phyloP scores from a whole-genome alignment of 345 rosid species.

The Theobroma cacao region DNA sequence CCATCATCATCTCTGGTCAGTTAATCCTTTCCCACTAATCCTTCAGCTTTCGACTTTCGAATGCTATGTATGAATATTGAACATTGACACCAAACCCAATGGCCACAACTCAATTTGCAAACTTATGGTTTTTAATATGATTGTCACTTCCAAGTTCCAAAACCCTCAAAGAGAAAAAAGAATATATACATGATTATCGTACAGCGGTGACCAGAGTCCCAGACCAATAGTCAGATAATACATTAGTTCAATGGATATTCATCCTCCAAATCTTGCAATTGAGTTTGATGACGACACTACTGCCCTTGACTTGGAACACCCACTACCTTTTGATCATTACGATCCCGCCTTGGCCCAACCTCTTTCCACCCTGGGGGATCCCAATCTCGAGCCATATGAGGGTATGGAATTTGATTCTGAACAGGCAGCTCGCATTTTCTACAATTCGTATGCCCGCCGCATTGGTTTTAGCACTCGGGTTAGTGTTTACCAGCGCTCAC shows the following conservation, averaged over 20 bases:
- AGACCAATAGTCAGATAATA: background rate
- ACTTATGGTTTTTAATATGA: background rate
- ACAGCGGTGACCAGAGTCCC: background rate
- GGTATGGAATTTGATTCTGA: slow-evolving; percentile 52
- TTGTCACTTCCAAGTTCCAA: no score
- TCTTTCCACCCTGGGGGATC: slow-evolving; percentile 8
- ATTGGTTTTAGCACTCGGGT: slow-evolving; percentile 43
- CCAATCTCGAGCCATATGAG: slow-evolving; percentile 35
- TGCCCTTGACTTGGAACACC: slow-evolving; percentile 4
- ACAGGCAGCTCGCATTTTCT: slow-evolving; percentile 41
- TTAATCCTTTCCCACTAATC: background rate
- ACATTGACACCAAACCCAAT: background rate
- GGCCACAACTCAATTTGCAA: background rate
- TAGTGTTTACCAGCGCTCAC: slow-evolving; percentile 38
- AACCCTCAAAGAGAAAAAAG: no score
- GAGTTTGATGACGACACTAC: background rate
- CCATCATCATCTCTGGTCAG: slow-evolving; percentile 21
- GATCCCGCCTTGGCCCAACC: background rate
- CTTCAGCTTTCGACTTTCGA: slow-evolving; percentile 1
- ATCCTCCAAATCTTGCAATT: slow-evolving; percentile 15
- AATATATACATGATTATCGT: background rate
- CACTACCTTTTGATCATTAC: slow-evolving; percentile 4
- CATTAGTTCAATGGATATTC: slow-evolving; percentile 27
- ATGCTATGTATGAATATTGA: background rate
- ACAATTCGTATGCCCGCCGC: slow-evolving; percentile 46